A percentile compares a stretch with the other conserved stretches of the same genome.
These are phyloP conservation scores for Bonnemaisonia californica DNA, from an alignment of 31 red algal genomes.

Conservation along the genomic window DNA sequence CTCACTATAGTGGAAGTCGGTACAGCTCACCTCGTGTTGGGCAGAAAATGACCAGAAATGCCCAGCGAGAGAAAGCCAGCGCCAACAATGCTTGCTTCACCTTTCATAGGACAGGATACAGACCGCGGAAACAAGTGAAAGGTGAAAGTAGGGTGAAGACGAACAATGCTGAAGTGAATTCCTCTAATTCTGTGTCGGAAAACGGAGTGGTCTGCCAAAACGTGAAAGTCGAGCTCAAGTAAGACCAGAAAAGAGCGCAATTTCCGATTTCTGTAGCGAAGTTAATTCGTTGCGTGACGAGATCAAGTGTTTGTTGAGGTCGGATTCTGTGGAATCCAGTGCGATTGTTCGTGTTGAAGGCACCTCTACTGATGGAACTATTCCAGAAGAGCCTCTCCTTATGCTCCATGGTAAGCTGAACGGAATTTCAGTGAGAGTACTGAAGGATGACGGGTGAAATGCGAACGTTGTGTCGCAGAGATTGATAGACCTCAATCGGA, in stretches of 20 bases:
- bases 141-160: not conserved
- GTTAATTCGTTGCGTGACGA: no score
- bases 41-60: not conserved
- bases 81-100: slow-evolving; percentile 19
- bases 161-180: not conserved
- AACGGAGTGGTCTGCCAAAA: slow-evolving; percentile 32
- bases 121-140: slow-evolving; percentile 7
- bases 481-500: not conserved
- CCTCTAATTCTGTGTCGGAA: slow-evolving; percentile 30
- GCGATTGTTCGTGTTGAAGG: slow-evolving; percentile 12
- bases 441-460: slow-evolving; percentile 42
- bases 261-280: not conserved
- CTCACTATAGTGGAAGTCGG: no score
- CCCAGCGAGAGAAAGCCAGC: not conserved
- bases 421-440: not conserved
- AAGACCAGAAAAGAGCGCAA: slow-evolving; percentile 5
- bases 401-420: slow-evolving; percentile 17
- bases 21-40: no score
- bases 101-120: slow-evolving; percentile 8
- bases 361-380: slow-evolving; percentile 20
- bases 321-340: slow-evolving; percentile 17
- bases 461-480: slow-evolving; percentile 10
- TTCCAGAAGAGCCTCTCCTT: slow-evolving; percentile 19
- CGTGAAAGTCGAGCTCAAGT: not conserved
- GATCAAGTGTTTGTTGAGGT: no score